phyloP scores from a whole-genome alignment of 441 rosid genomes.

The Theobroma grandiflorum region DNA sequence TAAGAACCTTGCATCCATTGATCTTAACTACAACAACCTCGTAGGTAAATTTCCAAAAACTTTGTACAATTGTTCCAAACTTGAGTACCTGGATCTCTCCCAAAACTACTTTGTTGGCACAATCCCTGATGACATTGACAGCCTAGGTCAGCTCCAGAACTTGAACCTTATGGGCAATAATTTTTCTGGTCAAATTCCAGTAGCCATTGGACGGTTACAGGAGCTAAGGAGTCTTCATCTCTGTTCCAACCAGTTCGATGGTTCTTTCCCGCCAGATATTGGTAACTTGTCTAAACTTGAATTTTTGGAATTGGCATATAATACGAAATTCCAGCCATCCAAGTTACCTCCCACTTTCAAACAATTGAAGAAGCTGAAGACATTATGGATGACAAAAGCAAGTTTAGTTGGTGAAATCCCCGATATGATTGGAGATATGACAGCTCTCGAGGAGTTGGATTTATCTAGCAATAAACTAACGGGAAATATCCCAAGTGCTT shows the following conservation, averaged over 20 bases:
- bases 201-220: conserved; percentile 42
- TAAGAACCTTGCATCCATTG: conserved; percentile 40
- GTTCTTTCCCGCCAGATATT: conserved; percentile 52
- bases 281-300: conserved; percentile 56
- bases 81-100: conserved; percentile 49
- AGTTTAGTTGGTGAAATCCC: conserved; percentile 66
- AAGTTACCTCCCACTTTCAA: conserved; percentile 49
- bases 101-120: conserved; percentile 55
- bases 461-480: conserved; percentile 37
- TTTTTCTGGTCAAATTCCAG: conserved; percentile 56
- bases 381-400: conserved; percentile 33
- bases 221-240: conserved; percentile 42
- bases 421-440: conserved; percentile 40
- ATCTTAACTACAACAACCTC: conserved; percentile 43
- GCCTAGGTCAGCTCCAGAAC: conserved; percentile 37
- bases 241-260: conserved; percentile 40
- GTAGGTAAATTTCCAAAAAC: conserved; percentile 41
- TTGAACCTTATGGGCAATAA: conserved; percentile 48
- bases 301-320: conserved; percentile 31
- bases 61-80: conserved; percentile 51
- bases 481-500: conserved; percentile 47
- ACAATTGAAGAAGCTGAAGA: conserved; percentile 49
- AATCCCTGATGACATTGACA: conserved; percentile 48
- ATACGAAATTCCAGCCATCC: conserved; percentile 36
- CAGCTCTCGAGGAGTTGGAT: conserved; percentile 52